These are phyloP conservation scores for Celoporthe dispersa DNA, from an alignment of 2,329 filamentous ascomycete species.

Conservation along the genomic window DNA sequence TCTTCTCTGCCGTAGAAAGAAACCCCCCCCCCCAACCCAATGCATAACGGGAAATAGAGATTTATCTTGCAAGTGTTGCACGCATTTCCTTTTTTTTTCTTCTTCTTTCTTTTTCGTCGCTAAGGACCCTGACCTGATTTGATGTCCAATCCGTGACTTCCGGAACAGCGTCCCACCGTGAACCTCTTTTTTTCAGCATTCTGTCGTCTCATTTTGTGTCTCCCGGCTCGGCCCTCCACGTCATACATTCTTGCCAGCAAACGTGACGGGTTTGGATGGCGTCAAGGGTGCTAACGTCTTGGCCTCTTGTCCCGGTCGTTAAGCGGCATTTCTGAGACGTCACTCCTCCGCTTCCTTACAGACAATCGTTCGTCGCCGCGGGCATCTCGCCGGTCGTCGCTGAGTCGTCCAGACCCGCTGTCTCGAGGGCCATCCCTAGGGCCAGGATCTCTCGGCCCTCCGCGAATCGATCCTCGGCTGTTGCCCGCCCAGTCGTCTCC, in stretches of 20 bases:
- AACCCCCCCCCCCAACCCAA: neutral
- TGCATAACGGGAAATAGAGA: neutral
- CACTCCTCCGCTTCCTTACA: slow-evolving; percentile 51
- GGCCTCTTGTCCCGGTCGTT: slow-evolving; percentile 59
- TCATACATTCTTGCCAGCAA: neutral
- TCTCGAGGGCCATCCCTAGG: slow-evolving; percentile 41
- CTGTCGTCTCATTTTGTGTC: neutral
- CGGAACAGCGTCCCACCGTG: slow-evolving; percentile 10
- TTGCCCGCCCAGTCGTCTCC: slow-evolving; percentile 44
- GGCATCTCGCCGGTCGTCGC: slow-evolving; percentile 39
- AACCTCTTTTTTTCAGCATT: neutral
- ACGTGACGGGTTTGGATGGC: no score
- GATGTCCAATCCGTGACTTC: slow-evolving; percentile 14
- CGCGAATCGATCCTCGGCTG: slow-evolving; percentile 41
- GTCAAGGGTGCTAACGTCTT: slow-evolving; percentile 46
- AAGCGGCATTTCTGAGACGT: slow-evolving; percentile 46
- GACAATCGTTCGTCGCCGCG: slow-evolving; percentile 41
- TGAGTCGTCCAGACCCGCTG: slow-evolving; percentile 34
- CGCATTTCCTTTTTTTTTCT: neutral
- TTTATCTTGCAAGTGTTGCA: slow-evolving; percentile 12
- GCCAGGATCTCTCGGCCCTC: slow-evolving; percentile 35
- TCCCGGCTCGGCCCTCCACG: neutral
- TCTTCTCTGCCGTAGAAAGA: neutral
- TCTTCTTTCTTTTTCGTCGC: slow-evolving; percentile 8
- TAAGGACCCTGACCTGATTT: slow-evolving; percentile 20